Base-by-base conservation (phyloP, 305 asterid genomes). In the Withania somnifera region DNA sequence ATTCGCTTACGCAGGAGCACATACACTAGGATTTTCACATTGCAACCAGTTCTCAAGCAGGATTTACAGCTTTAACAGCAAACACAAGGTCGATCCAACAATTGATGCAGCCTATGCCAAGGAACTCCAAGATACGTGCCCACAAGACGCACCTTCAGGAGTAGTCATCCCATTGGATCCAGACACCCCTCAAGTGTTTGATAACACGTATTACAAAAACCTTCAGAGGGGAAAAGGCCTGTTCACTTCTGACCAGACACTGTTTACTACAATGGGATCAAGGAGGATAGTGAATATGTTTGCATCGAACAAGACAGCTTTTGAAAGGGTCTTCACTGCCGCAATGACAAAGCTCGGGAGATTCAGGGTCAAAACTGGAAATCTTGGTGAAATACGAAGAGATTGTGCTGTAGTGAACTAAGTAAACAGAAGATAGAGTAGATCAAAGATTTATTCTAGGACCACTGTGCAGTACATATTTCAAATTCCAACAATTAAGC, bases 291-390 rank as follows among this genome's bases (percentile, higher is more conserved):
- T 93, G 11, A 82, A 89, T 64, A 82, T 13, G 1, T 88, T 90
- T 83, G 94, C 94, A 3, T 51, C 90, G 2, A 90, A 64, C 85
- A 82, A 50, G 51, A 77, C 63, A 19, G 89, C 88, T 19, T 91
- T 89, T 68, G 76, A 13, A 20, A 84, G 83, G 67, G 90, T 91
- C 2, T 93, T 93, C 78, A 86, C 47, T n/a, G 69, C 68, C 7
- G 93, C 92, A 56, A 91, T 93, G 86, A 86, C 89, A 24, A 89
- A 89, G 84, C 87, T 93, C 38, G 97, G 97, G 3, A 83, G 91
- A 14, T 83, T 88, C 19, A 91, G 92, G 26, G 94, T 91, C 51
- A 85, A 91, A 73, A 90, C 94, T 0, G 92, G 95, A 56, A 88
- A 47, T 53, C 60, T 75, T 50, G 94, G 98, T 1, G 94, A 93